Evolutionary conservation across 2,329 filamentous ascomycete genomes (phyloP), one percentile per base, ranked within the genome.

Genomic region (Fusarium scirpi): DNA sequence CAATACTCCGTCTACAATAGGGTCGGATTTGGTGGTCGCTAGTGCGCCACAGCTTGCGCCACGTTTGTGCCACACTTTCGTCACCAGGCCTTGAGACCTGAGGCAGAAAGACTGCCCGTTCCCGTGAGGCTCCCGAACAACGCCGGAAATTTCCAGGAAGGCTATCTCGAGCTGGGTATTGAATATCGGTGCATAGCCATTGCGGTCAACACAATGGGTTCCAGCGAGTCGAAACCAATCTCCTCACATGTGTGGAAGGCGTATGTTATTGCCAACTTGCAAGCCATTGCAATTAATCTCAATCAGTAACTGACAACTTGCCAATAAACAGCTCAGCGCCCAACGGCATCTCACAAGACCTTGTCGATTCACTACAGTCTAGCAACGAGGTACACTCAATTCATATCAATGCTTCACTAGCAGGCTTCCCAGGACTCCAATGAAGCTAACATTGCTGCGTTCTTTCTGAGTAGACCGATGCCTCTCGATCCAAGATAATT

Each of bases 321-420:
- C 65, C 62, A 73, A 75, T 74, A 76, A 75, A 76, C 76, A 83
- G 77, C 74, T 78, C 78, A 73, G 82, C 83, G 51, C 84, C 86
- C 34, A 82, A 84, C 71, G 84, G 85, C 74, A 80, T 97, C 81
- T 97, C 94, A 72, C 90, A 93, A 78, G 90, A 92, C 78, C 86
- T 98, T 77, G 87, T 97, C 76, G 91, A 97, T 77, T 90, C 91
- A 66, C 86, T 98, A 67, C 93, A 97, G 81, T 88, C 89, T 67
- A 97, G 90, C 84, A 87, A 91, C 75, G 94, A 98, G 89, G 94
- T 97, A 87, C 77, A 57, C 83, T 57, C 41, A n/a, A 24, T 20
- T 13, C 9, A 7, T 52, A 29, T 27, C 44, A 20, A 52, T 38
- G 15, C 5, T 15, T 12, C 25, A 22, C n/a, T 43, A 24, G 9